phyloP scores from a whole-genome alignment of 2,329 filamentous ascomycete genomes.

The Fusarium continuum region DNA sequence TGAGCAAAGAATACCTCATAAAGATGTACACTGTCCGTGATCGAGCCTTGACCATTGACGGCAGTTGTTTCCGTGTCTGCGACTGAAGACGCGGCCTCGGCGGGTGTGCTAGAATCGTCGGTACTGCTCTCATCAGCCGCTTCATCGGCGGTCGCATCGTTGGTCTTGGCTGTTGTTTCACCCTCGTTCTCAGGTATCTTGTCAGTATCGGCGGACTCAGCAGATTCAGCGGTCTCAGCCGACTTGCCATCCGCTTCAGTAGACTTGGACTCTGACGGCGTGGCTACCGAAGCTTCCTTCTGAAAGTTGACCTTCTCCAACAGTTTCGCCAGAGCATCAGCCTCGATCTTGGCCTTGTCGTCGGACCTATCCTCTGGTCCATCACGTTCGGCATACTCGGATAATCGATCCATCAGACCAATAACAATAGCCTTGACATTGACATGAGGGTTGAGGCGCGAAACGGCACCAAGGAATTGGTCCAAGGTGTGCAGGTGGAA shows the following conservation, averaged over 20 bases:
- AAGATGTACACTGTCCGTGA: slow-evolving; percentile 78
- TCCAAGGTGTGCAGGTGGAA: slow-evolving; percentile 97
- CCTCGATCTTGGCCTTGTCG: slow-evolving; percentile 79
- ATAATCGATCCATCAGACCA: slow-evolving; percentile 94
- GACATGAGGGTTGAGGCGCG: slow-evolving; percentile 92
- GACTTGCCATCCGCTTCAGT: slow-evolving; percentile 40
- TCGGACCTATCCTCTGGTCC: slow-evolving; percentile 72
- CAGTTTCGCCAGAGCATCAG: slow-evolving; percentile 81
- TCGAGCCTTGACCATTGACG: slow-evolving; percentile 55
- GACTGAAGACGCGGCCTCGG: slow-evolving; percentile 51
- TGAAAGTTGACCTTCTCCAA: slow-evolving; percentile 80
- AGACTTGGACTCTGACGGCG: slow-evolving; percentile 34
- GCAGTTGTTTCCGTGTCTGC: slow-evolving; percentile 59
- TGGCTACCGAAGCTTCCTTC: slow-evolving; percentile 56
- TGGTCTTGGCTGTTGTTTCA: slow-evolving; percentile 34
- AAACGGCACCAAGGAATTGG: slow-evolving; percentile 91
- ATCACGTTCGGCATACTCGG: slow-evolving; percentile 92
- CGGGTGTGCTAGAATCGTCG: slow-evolving; percentile 45
- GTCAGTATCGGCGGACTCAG: slow-evolving; percentile 44
- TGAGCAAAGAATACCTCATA: slow-evolving; percentile 98
- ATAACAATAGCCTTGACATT: slow-evolving; percentile 99
- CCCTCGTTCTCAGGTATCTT: slow-evolving; percentile 32
- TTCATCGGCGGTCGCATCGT: slow-evolving; percentile 29
- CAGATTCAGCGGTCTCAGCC: slow-evolving; percentile 43
- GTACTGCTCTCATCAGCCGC: slow-evolving; percentile 37